Conservation (phyloP, 2,329 filamentous ascomycete genomes). For the Davidsoniella virescens region DNA sequence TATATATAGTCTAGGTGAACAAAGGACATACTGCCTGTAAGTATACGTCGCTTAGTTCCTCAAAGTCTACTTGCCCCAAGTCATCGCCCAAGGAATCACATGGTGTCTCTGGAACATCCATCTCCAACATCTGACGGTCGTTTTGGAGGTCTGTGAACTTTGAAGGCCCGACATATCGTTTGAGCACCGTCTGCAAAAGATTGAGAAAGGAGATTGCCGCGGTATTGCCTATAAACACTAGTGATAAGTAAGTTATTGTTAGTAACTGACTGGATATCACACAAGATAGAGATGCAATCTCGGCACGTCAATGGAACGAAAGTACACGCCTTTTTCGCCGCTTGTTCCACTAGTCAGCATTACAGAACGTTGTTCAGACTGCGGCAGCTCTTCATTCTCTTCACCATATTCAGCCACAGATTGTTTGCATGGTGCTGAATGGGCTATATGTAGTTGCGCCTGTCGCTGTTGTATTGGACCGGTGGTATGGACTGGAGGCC, state of each 20-base stretch:
- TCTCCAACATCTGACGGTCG: constrained; percentile 8
- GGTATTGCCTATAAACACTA: constrained; percentile 12
- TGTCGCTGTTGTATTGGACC: background rate
- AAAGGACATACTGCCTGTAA: constrained; percentile 12
- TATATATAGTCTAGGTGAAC: background rate
- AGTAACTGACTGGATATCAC: background rate
- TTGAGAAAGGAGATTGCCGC: constrained; percentile 13
- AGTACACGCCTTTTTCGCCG: constrained; percentile 10
- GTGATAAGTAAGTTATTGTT: background rate
- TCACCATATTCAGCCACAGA: background rate
- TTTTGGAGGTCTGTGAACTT: constrained; percentile 12
- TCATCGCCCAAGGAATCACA: constrained; percentile 4
- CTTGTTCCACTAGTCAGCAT: constrained; percentile 9
- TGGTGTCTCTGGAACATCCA: constrained; percentile 8
- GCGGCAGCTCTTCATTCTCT: background rate
- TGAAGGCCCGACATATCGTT: constrained; percentile 12
- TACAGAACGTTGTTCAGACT: constrained; percentile 4
- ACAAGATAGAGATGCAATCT: background rate
- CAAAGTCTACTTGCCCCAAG: constrained; percentile 2
- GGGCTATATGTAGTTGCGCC: background rate
- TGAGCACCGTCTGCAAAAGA: constrained; percentile 12
- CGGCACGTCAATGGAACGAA: background rate
- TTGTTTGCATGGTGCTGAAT: background rate
- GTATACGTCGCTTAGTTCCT: constrained; percentile 10
- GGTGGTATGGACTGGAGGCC: background rate